Conservation (phyloP, 805 yeast genomes). For the Kazachstania martiniae region DNA sequence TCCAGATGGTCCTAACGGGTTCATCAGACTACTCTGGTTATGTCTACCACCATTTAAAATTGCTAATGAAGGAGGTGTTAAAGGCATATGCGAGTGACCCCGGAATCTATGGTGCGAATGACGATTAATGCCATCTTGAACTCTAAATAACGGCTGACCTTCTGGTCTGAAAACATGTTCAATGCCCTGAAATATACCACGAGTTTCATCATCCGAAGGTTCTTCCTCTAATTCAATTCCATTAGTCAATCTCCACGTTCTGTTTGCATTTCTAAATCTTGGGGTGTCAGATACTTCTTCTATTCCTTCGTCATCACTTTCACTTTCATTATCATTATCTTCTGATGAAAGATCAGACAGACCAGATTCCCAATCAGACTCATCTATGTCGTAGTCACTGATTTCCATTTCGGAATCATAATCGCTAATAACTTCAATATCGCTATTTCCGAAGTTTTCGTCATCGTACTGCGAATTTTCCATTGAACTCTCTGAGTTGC, state of each 20-base stretch:
- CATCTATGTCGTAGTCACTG: conserved; percentile 27
- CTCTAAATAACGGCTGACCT: conserved; percentile 19
- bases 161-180: conserved; percentile 25
- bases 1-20: conserved; percentile 27
- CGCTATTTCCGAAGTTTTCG: conserved; percentile 18
- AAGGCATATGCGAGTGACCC: conserved; percentile 13
- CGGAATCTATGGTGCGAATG: conserved; percentile 16
- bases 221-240: conserved; percentile 24
- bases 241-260: conserved; percentile 23
- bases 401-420: conserved; percentile 26
- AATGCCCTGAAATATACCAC: conserved; percentile 26
- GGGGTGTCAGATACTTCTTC: conserved; percentile 1
- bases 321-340: conserved; percentile 22
- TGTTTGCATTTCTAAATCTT: conserved; percentile 14
- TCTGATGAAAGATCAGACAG: conserved; percentile 26
- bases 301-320: neutral
- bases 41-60: conserved; percentile 21
- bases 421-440: conserved; percentile 17
- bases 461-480: conserved; percentile 19
- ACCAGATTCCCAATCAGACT: conserved; percentile 29
- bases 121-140: conserved; percentile 15
- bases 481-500: conserved; percentile 24
- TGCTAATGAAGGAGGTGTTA: conserved; percentile 21
- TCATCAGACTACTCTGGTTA: conserved; percentile 21
- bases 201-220: conserved; percentile 21